phyloP scores from a whole-genome alignment of 345 rosid species.

The Garcia nutans region DNA sequence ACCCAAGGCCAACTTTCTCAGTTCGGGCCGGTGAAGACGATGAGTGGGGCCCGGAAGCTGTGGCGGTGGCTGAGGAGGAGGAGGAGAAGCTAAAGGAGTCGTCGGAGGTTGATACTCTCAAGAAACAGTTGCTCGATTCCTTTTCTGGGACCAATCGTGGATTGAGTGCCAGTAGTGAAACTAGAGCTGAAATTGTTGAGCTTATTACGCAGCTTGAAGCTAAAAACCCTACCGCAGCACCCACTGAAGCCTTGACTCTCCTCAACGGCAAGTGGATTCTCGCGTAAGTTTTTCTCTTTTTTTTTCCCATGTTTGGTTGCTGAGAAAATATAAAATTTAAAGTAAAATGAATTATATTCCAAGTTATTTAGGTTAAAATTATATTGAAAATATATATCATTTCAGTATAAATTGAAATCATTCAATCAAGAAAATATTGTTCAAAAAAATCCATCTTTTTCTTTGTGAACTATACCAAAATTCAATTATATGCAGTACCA shows the following conservation, averaged over 20 bases:
- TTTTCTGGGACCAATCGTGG: slow-evolving; percentile 83
- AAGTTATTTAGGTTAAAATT: too few relatives aligned
- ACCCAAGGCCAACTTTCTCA: slow-evolving; percentile 26
- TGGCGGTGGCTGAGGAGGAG: slow-evolving; percentile 29
- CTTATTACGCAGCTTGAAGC: slow-evolving; percentile 84
- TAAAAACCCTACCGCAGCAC: slow-evolving; percentile 80
- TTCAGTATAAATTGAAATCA: too few relatives aligned
- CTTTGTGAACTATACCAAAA: too few relatives aligned
- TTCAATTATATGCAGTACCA: too few relatives aligned
- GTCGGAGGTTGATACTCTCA: slow-evolving; percentile 54
- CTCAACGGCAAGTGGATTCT: slow-evolving; percentile 97
- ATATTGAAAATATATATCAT: too few relatives aligned
- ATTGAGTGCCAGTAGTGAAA: slow-evolving; percentile 66
- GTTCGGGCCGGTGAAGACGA: slow-evolving; percentile 37
- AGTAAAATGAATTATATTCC: too few relatives aligned
- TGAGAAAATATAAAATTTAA: not conserved
- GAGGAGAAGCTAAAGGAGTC: slow-evolving; percentile 37
- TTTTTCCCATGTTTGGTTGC: not conserved
- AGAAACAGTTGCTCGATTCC: slow-evolving; percentile 62
- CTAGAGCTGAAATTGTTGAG: slow-evolving; percentile 85
- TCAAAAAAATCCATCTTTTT: too few relatives aligned
- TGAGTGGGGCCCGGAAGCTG: slow-evolving; percentile 36
- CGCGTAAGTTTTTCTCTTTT: slow-evolving; percentile 46
- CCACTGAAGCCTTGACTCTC: slow-evolving; percentile 71
- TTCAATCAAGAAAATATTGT: too few relatives aligned